Evolutionary conservation across 495 filamentous ascomycete species (phyloP), one percentile per base, ranked within the genome.

Genomic region (Penicillium cinerascens): DNA sequence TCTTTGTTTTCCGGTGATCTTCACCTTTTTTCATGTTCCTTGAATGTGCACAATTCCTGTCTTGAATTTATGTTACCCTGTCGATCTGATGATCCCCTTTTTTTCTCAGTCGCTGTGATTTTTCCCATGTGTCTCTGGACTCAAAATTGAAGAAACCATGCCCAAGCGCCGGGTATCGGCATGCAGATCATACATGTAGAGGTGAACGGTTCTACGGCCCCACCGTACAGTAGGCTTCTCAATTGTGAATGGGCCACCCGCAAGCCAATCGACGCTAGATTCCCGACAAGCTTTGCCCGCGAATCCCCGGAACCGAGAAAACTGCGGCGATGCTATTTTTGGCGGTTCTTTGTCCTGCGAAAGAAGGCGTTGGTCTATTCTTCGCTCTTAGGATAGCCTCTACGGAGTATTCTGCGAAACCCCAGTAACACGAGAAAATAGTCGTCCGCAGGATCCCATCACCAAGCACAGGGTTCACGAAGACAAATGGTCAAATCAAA

Each of bases 301-400:
- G n/a, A n/a, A 33, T 23, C 22, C 20, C 23, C 20, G 29, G 25
- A 36, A 27, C n/a, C 22, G 29, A 33, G 11, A 9, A 23, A 36
- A 43, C 29, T 51, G 29, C 49, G 49, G 41, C 29, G 20, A 15
- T 39, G 16, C 41, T 51, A 51, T 51, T 51, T 44, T 38, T 6
- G 40, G 47, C 29, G 1, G n/a, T 18, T 8, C 18, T 39, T 16
- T 39, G 18, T 39, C 8, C 6, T 39, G 36, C 17, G 17, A 39
- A 18, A 39, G 36, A 39, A 16, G 8, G 5, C n/a, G n/a, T 5
- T 17, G 8, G 36, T n/a, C 10, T 36, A n/a, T 11, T 36, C 2
- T 36, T 36, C 9, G 33, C 9, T 10, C 33, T 36, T 36, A 36
- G 33, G 3, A 8, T 36, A 36, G 2, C 9, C 33, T 8, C n/a